Base-by-base conservation (phyloP, 768 basidiomycete species). In the Naganishia kalamii region DNA sequence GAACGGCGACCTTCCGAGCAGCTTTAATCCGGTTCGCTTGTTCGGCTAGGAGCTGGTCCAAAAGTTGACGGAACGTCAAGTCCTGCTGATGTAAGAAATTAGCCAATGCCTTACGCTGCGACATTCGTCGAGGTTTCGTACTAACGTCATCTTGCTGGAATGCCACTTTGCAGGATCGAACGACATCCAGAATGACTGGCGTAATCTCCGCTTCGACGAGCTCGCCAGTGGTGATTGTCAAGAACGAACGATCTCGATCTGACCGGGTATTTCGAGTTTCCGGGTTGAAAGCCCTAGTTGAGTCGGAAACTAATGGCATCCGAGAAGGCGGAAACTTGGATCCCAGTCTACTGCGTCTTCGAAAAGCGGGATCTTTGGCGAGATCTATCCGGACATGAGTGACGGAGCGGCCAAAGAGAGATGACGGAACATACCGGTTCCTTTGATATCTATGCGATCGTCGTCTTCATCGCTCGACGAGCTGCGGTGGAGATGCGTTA, bases 1-100 rank as follows among this genome's bases (percentile, higher is more conserved):
- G 54, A 4, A 57, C n/a, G 11, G 21, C 35, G n/a, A 7, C 21
- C 23, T 40, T 19, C 5, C 54, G 54, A n/a, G 54, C 33, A 21
- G 54, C 23, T 40, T n/a, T 57, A 12, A 57, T 57, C 12, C 54
- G 54, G 25, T n/a, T 27, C 7, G 54, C 54, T 33, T 57, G 54
- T 4, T 23, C 23, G 3, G 37, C 54, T 1, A 41, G 23, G 4
- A 57, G 54, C 3, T 57, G 33, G 27, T 57, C 54, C 17, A 57
- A 35, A n/a, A 57, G 23, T 21, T 57, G 54, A 13, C 33, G 23
- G 30, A 57, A 41, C 11, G 33, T 57, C 54, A 57, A 11, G 54
- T 57, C 35, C 54, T 57, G 54, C 13, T 2, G 23, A 12, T 1
- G 40, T 57, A 15, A 40, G 54, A 12, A 25, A 41, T 23, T 2